phyloP scores from a whole-genome alignment of 129 eudicot genomes.

The Daucus carota region DNA sequence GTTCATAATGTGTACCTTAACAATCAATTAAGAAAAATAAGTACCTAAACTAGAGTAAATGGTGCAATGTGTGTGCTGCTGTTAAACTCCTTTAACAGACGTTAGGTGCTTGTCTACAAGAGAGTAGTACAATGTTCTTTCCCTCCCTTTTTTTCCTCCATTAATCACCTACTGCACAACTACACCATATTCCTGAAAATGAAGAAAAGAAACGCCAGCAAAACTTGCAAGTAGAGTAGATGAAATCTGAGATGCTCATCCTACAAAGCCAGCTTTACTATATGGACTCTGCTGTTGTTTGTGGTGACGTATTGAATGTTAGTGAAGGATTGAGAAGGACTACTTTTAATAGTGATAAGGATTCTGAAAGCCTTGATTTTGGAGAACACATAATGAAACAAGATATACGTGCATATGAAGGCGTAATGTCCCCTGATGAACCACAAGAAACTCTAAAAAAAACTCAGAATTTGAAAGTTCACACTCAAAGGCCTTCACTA shows the following conservation, averaged over 20 bases:
- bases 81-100: too few relatives aligned
- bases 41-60: too few relatives aligned
- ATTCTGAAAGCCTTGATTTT: conserved; percentile 24
- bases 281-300: conserved; percentile 31
- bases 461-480: conserved; percentile 40
- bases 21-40: too few relatives aligned
- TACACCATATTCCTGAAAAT: conserved; percentile 71
- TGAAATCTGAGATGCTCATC: conserved; percentile 95
- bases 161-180: conserved; percentile 86
- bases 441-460: conserved; percentile 35
- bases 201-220: conserved; percentile 83
- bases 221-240: conserved; percentile 94
- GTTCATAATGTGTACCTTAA: too few relatives aligned
- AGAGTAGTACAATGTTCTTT: too few relatives aligned
- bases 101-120: too few relatives aligned
- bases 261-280: conserved; percentile 76
- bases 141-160: too few relatives aligned
- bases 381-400: conserved; percentile 30
- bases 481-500: conserved; percentile 30
- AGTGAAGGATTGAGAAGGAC: conserved; percentile 60
- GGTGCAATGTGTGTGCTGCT: too few relatives aligned
- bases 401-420: conserved; percentile 29
- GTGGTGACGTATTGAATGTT: conserved; percentile 39
- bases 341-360: conserved; percentile 27
- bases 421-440: conserved; percentile 27